Percentiles rank a stretch among this genome's conserved stretches.
These are phyloP conservation scores for Lactarius quietus DNA, from an alignment of 768 basidiomycete genomes.

Conservation along the genomic window DNA sequence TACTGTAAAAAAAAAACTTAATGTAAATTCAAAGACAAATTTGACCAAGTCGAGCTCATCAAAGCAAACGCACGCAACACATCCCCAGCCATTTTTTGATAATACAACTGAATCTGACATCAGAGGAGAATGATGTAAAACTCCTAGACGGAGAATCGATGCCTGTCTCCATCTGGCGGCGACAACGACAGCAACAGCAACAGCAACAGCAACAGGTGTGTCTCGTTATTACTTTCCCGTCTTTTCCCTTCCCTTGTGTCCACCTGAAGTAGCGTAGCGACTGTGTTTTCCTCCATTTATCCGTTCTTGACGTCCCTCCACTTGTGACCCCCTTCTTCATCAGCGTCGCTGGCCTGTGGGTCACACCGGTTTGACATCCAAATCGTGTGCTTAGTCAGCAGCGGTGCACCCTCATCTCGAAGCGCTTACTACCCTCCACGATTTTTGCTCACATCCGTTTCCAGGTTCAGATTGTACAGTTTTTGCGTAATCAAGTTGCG, in stretches of 20 bases:
- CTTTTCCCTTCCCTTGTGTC: constrained; percentile 1
- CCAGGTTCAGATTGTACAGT: not conserved
- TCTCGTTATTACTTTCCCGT: not conserved
- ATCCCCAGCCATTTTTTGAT: too few species aligned
- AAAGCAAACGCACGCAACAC: too few species aligned
- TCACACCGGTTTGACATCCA: constrained; percentile 15
- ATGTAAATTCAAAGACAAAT: too few species aligned
- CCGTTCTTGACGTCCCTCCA: not conserved
- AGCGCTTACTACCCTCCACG: not conserved
- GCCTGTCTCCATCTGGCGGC: not conserved
- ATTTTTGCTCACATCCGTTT: not conserved
- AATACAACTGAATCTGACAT: too few species aligned
- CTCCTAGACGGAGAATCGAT: constrained; percentile 7
- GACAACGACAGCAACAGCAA: not conserved
- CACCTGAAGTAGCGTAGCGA: not conserved
- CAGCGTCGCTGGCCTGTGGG: constrained; percentile 12
- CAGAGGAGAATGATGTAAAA: too few species aligned
- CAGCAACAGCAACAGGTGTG: constrained; percentile 17
- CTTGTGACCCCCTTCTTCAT: constrained; percentile 8
- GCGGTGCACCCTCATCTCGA: not conserved
- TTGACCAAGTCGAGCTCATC: too few species aligned
- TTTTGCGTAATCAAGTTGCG: not conserved
- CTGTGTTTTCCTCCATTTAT: not conserved
- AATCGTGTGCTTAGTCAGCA: constrained; percentile 22
- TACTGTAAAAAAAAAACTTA: too few species aligned